Evolutionary conservation across 345 rosid species (phyloP), one percentile per base, ranked within the genome.

Genomic region (Rhizophora mangle): DNA sequence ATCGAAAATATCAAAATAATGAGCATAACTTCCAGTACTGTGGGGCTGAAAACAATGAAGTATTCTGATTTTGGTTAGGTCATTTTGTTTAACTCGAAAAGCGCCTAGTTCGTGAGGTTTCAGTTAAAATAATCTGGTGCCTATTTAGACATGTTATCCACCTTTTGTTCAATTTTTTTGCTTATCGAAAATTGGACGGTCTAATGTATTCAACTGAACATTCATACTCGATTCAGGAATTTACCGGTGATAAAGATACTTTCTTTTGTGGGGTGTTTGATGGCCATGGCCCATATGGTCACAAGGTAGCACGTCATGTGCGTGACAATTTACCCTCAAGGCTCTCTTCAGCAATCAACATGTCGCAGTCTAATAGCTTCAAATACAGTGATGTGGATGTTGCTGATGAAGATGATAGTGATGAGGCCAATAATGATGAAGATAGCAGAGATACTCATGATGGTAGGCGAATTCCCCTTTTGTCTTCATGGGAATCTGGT

Each of bases 231-330:
- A 76, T 76, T 58, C 88, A 84, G 87, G 77, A 86, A 66, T 95
- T 95, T 58, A 73, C 73, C 34, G 99, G 96, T 3, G 85, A 86
- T 64, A 88, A 90, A 77, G 85, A 82, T 47, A 76, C 69, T 77
- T 70, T 82, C 9, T 92, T 90, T 71, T 92, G 98, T 19, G 96
- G 96, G 32, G 98, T 95, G 63, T 95, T 95, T 62, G 99, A 95
- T 63, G 99, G 98, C 6, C 99, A 92, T 19, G 99, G 99, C 36
- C 97, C 98, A 6, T 70, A 73, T 29, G 99, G 99, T 68, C 98
- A 95, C 84, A 83, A 76, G 74, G 87, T 95, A 24, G 83, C 99
- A 1, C 85, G 85, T 56, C 82, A 83, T 22, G 81, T 86, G 2
- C 83, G 97, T 0, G 90, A 92, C 31, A 72, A 34, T 31, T 69